Evolutionary conservation across 768 basidiomycete species (phyloP).

Genomic region (Lactarius tabidus): DNA sequence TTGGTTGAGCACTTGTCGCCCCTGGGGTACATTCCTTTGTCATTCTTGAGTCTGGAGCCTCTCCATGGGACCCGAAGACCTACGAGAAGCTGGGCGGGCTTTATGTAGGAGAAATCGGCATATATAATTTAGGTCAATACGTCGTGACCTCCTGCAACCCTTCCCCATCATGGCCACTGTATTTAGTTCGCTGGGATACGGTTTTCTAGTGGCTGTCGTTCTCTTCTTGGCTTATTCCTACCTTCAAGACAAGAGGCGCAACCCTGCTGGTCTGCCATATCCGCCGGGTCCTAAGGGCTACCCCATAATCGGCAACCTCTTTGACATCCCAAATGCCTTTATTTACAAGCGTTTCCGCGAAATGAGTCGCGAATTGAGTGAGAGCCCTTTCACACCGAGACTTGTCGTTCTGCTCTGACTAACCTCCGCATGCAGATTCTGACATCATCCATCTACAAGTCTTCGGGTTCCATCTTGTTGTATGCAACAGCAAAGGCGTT

Average conservation of each 20-base stretch:
- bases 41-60: neutral
- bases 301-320: slow-evolving; percentile 28
- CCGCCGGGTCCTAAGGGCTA: slow-evolving; percentile 29
- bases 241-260: slow-evolving; percentile 20
- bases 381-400: neutral
- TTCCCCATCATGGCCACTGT: slow-evolving; percentile 13
- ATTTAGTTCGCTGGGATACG: neutral
- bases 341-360: slow-evolving; percentile 25
- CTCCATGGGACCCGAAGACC: neutral
- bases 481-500: slow-evolving; percentile 36
- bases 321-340: slow-evolving; percentile 26
- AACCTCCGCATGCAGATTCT: slow-evolving; percentile 25
- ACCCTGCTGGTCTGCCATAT: slow-evolving; percentile 24
- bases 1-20: neutral
- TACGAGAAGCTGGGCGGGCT: neutral
- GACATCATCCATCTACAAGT: slow-evolving; percentile 32
- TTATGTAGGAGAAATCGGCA: neutral
- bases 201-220: slow-evolving; percentile 4
- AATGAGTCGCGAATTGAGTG: slow-evolving; percentile 22
- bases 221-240: slow-evolving; percentile 13
- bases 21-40: too few species aligned
- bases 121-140: neutral
- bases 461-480: slow-evolving; percentile 29
- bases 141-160: neutral
- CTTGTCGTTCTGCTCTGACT: neutral